Evolutionary conservation across 805 yeast species (phyloP), one percentile per base, ranked within the genome.

Genomic region (Starmerella khaoyaiensis): DNA sequence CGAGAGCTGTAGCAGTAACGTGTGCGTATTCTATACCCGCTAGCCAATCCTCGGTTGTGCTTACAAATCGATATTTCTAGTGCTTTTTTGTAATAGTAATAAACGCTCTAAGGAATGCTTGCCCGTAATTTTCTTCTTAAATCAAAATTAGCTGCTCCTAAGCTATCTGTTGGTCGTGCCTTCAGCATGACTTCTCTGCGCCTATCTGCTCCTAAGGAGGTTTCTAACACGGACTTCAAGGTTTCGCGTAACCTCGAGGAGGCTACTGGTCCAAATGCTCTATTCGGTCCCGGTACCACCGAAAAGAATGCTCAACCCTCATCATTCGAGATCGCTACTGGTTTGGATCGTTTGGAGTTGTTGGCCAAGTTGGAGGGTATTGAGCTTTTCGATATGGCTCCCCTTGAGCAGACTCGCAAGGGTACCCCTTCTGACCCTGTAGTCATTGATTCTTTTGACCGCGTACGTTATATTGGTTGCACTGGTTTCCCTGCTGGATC

Each of bases 241-340:
- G 40, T 40, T 38, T 47, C 52, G 21, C 37, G 32, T 22, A 44
- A 33, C 41, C 70, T 87, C 54, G 64, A 77, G 40, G 93, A 87
- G 60, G 93, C 87, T 51, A 69, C 74, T 36, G 83, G 82, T 56
- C 71, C 76, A 35, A 73, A 70, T 48, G 69, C 83, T 39, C 72
- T 87, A 61, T 72, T 84, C 51, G 95, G 96, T 62, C 75, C 79
- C 39, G 97, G 96, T 73, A 94, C 94, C 49, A 26, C 31, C 20
- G 46, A 48, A 41, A 63, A 67, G 50, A 70, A 72, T 51, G 55
- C 53, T 37, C 77, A 90, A 57, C 96, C 97, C 61, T 75, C 94
- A 44, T 94, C 86, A 62, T 59, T 81, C 50, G 95, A 90, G 56
- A 97, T 87, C 69, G 84, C 96, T 55, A 90, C 98, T 35, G 98